A percentile compares a stretch with the other conserved stretches of the same genome.
These are phyloP conservation scores for Polyplosphaeria fusca DNA, from an alignment of 495 filamentous ascomycete species.

Conservation along the genomic window DNA sequence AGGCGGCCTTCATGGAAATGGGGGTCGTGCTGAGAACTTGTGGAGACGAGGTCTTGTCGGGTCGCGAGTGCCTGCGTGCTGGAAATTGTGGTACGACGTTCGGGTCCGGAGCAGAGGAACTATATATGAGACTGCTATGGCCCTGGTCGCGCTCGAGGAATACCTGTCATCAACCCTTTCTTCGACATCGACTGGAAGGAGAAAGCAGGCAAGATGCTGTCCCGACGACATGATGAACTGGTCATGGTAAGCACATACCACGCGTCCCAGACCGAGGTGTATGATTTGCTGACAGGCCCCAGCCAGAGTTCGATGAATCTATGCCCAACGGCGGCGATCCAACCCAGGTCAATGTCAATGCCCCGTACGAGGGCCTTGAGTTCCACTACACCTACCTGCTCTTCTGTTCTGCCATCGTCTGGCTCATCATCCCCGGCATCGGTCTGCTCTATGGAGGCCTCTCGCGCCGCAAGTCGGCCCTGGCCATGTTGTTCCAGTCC, in stretches of 20 bases:
- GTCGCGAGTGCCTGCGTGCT: background rate
- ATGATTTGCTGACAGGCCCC: slow-evolving; percentile 16
- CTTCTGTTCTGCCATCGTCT: slow-evolving; percentile 53
- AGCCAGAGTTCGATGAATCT: slow-evolving; percentile 36
- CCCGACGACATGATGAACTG: background rate
- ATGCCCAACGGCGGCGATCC: slow-evolving; percentile 39
- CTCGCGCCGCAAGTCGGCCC: slow-evolving; percentile 55
- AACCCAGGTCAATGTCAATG: slow-evolving; percentile 46
- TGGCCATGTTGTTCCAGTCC: slow-evolving; percentile 58
- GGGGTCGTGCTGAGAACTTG: slow-evolving; percentile 9
- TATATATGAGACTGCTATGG: slow-evolving; percentile 8
- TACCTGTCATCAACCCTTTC: background rate
- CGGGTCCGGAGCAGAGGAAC: background rate
- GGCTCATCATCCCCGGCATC: slow-evolving; percentile 59
- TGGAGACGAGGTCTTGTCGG: slow-evolving; percentile 6
- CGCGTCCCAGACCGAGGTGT: background rate
- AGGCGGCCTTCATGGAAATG: slow-evolving; percentile 14
- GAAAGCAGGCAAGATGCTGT: slow-evolving; percentile 6
- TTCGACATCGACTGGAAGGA: background rate
- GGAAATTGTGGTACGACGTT: background rate
- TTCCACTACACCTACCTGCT: slow-evolving; percentile 54
- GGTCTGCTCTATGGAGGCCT: slow-evolving; percentile 58
- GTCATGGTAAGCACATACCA: slow-evolving; percentile 4
- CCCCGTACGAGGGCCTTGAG: slow-evolving; percentile 49
- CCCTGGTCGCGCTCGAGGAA: background rate